These are phyloP conservation scores for Raphanus hybrid DNA, from an alignment of 441 rosid genomes.

Conservation along the genomic window DNA sequence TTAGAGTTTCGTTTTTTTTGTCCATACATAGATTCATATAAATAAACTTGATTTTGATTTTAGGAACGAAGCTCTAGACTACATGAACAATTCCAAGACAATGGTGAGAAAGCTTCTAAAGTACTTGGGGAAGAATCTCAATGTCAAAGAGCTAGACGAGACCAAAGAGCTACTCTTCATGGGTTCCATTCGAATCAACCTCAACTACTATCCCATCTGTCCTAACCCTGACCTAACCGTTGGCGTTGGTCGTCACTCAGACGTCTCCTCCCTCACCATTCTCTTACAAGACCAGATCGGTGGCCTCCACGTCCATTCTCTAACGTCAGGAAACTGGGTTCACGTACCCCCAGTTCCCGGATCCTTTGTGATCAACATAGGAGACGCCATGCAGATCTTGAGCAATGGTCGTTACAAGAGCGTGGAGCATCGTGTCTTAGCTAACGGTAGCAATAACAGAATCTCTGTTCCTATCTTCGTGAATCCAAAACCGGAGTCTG, in stretches of 20 bases:
- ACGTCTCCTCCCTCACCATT: slow-evolving; percentile 55
- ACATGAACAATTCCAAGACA: slow-evolving; percentile 47
- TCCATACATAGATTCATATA: too few species aligned
- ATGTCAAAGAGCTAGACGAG: slow-evolving; percentile 45
- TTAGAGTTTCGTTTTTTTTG: too few species aligned
- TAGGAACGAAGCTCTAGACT: slow-evolving; percentile 51
- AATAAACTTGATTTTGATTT: too few species aligned
- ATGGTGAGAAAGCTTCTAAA: slow-evolving; percentile 49
- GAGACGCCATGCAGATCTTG: slow-evolving; percentile 57
- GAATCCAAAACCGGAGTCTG: slow-evolving; percentile 45
- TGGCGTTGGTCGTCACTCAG: slow-evolving; percentile 61
- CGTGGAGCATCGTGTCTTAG: slow-evolving; percentile 53
- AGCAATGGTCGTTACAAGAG: slow-evolving; percentile 56
- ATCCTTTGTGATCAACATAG: slow-evolving; percentile 53
- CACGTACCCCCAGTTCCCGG: slow-evolving; percentile 51
- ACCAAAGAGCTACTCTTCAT: slow-evolving; percentile 41
- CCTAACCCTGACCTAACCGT: slow-evolving; percentile 58
- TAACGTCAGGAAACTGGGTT: slow-evolving; percentile 52
- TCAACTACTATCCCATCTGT: slow-evolving; percentile 52
- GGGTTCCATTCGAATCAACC: slow-evolving; percentile 46
- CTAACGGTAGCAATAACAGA: slow-evolving; percentile 43
- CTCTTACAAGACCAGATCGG: slow-evolving; percentile 63
- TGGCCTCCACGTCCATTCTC: slow-evolving; percentile 57
- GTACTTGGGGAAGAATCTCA: slow-evolving; percentile 48
- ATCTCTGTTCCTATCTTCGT: slow-evolving; percentile 52